A percentile compares a stretch with the other conserved stretches of the same genome.
These are phyloP conservation scores for Pythium myriotylum DNA, from an alignment of 352 stramenopile species.

Conservation along the genomic window DNA sequence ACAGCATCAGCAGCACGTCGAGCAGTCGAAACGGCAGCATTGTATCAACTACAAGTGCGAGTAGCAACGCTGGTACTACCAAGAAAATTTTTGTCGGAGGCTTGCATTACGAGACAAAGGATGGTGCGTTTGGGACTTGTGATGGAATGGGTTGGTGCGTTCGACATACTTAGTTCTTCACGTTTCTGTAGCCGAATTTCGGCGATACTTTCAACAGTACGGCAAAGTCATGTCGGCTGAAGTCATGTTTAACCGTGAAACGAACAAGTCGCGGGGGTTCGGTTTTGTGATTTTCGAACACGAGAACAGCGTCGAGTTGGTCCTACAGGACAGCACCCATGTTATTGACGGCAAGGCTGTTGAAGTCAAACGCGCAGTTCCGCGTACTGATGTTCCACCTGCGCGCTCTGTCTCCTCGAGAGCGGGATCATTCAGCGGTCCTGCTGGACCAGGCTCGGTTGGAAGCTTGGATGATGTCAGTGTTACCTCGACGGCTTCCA, in stretches of 20 bases:
- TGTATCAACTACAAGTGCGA: slow-evolving; percentile 57
- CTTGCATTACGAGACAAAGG: slow-evolving; percentile 93
- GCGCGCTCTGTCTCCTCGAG: slow-evolving; percentile 73
- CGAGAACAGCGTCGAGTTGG: slow-evolving; percentile 83
- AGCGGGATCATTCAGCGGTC: slow-evolving; percentile 78
- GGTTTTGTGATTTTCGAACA: slow-evolving; percentile 94
- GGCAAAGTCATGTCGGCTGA: slow-evolving; percentile 92
- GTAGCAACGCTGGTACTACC: slow-evolving; percentile 68
- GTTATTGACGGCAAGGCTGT: slow-evolving; percentile 93
- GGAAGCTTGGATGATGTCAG: slow-evolving; percentile 71
- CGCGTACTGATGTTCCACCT: slow-evolving; percentile 79
- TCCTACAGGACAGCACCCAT: slow-evolving; percentile 88
- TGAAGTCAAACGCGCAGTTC: slow-evolving; percentile 87
- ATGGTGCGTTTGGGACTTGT: slow-evolving; percentile 54
- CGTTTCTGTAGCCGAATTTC: slow-evolving; percentile 74
- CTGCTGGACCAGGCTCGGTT: slow-evolving; percentile 68
- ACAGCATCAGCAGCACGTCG: slow-evolving; percentile 50
- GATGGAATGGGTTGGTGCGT: not conserved
- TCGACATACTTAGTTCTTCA: too few relatives aligned
- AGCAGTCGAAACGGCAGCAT: slow-evolving; percentile 57
- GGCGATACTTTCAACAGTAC: slow-evolving; percentile 93
- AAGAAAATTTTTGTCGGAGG: slow-evolving; percentile 94
- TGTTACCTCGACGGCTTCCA: slow-evolving; percentile 49
- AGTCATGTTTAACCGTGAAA: slow-evolving; percentile 96
- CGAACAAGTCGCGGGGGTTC: slow-evolving; percentile 94